Evolutionary conservation across 2,329 filamentous ascomycete species (phyloP).

Genomic region (Neofusicoccum sp.): DNA sequence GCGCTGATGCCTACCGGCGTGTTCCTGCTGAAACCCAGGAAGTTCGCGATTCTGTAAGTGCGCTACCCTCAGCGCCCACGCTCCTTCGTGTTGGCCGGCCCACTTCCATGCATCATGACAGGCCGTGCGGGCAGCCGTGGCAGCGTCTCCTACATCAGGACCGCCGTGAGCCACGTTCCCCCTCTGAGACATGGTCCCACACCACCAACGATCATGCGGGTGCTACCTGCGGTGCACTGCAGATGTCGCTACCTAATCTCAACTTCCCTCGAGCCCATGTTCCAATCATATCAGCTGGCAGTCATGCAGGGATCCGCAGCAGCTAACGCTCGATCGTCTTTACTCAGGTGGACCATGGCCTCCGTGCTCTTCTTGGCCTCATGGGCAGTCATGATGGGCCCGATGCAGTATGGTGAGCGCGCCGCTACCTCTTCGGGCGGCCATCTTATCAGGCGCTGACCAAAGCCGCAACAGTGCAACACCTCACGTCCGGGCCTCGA

Average conservation of each 20-base stretch:
- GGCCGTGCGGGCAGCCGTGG: conserved; percentile 14
- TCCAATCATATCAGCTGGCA: conserved; percentile 29
- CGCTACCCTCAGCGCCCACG: conserved; percentile 26
- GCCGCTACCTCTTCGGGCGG: conserved; percentile 25
- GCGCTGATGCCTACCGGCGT: conserved; percentile 74
- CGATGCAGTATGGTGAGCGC: conserved; percentile 67
- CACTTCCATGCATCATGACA: conserved; percentile 21
- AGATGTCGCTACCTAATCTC: conserved; percentile 35
- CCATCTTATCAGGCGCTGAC: conserved; percentile 22
- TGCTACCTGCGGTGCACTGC: conserved; percentile 42
- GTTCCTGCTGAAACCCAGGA: conserved; percentile 77
- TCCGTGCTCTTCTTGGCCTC: conserved; percentile 87
- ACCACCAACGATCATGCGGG: conserved; percentile 45
- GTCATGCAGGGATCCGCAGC: conserved; percentile 21
- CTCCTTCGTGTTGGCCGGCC: conserved; percentile 22
- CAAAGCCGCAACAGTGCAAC: conserved; percentile 55
- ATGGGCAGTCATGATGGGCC: conserved; percentile 94
- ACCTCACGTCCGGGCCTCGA: conserved; percentile 81
- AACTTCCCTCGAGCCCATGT: conserved; percentile 30
- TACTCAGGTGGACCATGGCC: conserved; percentile 86
- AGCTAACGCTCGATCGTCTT: conserved; percentile 24
- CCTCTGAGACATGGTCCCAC: conserved; percentile 25
- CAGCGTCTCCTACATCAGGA: conserved; percentile 30
- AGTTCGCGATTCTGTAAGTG: conserved; percentile 97
- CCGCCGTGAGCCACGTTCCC: conserved; percentile 40